phyloP scores from a whole-genome alignment of 352 stramenopile genomes.

The Globisporangium cystogenes region DNA sequence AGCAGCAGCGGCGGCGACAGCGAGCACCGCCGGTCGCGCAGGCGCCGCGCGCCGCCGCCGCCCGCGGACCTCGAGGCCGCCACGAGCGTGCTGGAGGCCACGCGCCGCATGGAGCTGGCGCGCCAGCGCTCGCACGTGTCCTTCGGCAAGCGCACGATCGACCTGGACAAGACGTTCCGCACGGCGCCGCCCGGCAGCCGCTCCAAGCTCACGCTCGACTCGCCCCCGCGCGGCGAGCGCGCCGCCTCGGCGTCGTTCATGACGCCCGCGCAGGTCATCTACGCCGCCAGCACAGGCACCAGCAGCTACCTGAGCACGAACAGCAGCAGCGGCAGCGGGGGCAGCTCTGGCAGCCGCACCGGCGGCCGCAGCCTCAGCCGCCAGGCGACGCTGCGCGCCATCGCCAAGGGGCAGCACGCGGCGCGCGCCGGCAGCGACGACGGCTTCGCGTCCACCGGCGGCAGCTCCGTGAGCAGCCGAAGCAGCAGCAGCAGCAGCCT shows the following conservation, averaged over 20 bases:
- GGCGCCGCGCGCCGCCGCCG: constrained; percentile 7
- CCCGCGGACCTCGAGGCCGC: constrained; percentile 34
- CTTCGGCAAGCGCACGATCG: constrained; percentile 44
- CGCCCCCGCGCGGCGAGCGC: constrained; percentile 9
- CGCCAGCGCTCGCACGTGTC: constrained; percentile 41
- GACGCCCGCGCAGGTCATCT: constrained; percentile 19
- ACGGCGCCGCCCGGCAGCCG: constrained; percentile 42
- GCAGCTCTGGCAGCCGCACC: constrained; percentile 1
- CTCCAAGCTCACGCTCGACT: constrained; percentile 31
- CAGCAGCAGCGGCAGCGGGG: constrained; percentile 5
- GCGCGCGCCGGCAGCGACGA: constrained; percentile 15
- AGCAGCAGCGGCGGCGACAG: not conserved
- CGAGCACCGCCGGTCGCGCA: constrained; percentile 1
- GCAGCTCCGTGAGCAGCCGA: constrained; percentile 1
- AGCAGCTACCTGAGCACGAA: constrained; percentile 14
- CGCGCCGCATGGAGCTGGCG: constrained; percentile 37
- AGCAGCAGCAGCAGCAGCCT: constrained; percentile 6
- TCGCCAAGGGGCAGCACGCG: constrained; percentile 15
- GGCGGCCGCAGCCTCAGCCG: constrained; percentile 9
- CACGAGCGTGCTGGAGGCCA: constrained; percentile 30
- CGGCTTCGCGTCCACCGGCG: constrained; percentile 10
- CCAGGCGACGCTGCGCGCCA: constrained; percentile 15
- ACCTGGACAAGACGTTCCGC: constrained; percentile 44
- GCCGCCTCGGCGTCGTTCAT: constrained; percentile 20
- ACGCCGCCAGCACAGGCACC: constrained; percentile 12